These are phyloP conservation scores for Epichloe aotearoae DNA, from an alignment of 2,329 filamentous ascomycete genomes.

Conservation along the genomic window DNA sequence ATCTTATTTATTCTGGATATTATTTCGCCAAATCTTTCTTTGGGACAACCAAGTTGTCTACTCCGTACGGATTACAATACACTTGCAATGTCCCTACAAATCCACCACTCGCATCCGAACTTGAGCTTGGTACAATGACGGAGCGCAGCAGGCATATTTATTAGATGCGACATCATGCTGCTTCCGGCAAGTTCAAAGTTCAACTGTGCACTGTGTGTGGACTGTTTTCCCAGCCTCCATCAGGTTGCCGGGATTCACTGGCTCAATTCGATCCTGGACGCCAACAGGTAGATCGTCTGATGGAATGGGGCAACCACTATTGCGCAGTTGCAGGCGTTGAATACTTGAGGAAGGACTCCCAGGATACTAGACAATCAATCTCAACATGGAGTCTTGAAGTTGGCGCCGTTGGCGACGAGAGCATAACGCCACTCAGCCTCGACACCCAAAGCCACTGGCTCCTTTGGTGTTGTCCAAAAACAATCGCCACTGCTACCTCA, in stretches of 20 bases:
- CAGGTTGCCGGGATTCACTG: not conserved
- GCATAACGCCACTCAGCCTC: not conserved
- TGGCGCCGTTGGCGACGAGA: too few species aligned
- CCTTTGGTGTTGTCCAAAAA: not conserved
- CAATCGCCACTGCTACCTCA: not conserved
- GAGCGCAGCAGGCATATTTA: slow-evolving; percentile 1
- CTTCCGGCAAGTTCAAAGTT: not conserved
- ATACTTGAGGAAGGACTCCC: not conserved
- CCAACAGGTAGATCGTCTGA: not conserved
- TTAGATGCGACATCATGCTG: not conserved
- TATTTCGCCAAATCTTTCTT: not conserved
- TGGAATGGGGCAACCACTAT: not conserved
- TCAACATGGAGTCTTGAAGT: not conserved
- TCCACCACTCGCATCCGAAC: too few species aligned
- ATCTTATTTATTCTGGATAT: not conserved
- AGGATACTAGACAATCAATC: not conserved
- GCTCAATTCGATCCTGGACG: not conserved
- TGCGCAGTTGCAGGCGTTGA: not conserved
- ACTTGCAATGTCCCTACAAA: too few species aligned
- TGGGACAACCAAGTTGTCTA: not conserved
- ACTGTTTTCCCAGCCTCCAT: not conserved
- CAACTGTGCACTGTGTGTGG: not conserved
- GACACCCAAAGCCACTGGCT: not conserved
- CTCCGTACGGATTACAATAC: not conserved
- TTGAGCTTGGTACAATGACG: not conserved